Conservation (phyloP, 495 filamentous ascomycete genomes). For the Aspergillus conjunctus region DNA sequence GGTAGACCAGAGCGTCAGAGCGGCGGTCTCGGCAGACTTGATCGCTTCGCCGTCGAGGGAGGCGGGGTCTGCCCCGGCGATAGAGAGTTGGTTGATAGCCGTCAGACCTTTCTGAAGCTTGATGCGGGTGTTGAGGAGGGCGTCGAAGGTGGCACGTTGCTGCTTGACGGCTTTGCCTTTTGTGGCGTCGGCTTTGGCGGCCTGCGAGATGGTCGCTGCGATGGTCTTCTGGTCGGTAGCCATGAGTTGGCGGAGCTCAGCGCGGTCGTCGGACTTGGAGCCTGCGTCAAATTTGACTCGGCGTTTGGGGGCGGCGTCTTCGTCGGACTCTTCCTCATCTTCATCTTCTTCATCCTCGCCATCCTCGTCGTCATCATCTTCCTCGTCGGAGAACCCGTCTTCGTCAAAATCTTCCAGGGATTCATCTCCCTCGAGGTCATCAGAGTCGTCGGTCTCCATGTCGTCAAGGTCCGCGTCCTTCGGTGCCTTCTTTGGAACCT, state of each 20-base stretch:
- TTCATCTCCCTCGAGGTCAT: constrained; percentile 26
- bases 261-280: constrained; percentile 47
- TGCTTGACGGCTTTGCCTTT: constrained; percentile 85
- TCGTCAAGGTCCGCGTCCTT: constrained; percentile 24
- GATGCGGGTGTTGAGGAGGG: constrained; percentile 83
- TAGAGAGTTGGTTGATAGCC: constrained; percentile 73
- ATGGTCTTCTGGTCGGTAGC: constrained; percentile 70
- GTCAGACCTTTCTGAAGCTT: constrained; percentile 87
- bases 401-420: constrained; percentile 24
- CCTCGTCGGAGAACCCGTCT: constrained; percentile 25
- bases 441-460: constrained; percentile 27
- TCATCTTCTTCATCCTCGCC: constrained; percentile 46
- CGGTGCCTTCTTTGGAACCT: constrained; percentile 41
- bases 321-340: constrained; percentile 43
- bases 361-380: constrained; percentile 38
- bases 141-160: constrained; percentile 83
- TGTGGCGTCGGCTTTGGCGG: constrained; percentile 73
- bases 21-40: constrained; percentile 83
- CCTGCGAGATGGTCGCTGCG: constrained; percentile 67
- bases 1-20: constrained; percentile 81
- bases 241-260: constrained; percentile 69
- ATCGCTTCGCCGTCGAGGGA: constrained; percentile 50
- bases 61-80: constrained; percentile 37
- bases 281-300: constrained; percentile 25
- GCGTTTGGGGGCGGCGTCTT: constrained; percentile 28